Conservation (phyloP, 345 rosid species). For the Eutrema yunnanense region DNA sequence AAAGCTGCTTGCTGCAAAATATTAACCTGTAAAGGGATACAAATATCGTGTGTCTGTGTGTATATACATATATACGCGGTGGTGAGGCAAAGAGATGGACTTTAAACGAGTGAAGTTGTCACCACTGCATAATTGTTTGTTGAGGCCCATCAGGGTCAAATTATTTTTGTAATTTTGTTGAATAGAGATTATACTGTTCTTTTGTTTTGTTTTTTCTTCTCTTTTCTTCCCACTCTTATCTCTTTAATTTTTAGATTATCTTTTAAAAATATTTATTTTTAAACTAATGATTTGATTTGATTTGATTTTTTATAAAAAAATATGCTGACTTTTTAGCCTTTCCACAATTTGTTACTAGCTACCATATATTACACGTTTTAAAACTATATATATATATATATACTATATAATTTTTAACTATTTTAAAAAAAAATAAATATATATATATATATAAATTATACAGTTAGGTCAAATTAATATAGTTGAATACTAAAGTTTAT, state of each 20-base stretch:
- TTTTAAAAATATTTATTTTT: neutral
- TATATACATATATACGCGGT: neutral
- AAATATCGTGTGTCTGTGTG: slow-evolving; percentile 4
- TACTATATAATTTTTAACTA: too few relatives aligned
- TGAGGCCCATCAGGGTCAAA: slow-evolving; percentile 11
- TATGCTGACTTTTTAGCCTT: neutral
- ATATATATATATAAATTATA: neutral
- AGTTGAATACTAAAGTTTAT: neutral
- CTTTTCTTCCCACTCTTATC: neutral
- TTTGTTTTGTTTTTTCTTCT: neutral
- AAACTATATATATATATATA: neutral
- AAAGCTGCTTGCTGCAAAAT: slow-evolving; percentile 14
- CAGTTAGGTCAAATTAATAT: neutral
- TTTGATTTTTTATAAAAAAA: neutral
- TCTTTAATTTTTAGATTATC: neutral
- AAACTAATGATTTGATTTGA: neutral
- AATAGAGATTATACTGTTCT: slow-evolving; percentile 17
- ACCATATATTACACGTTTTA: neutral
- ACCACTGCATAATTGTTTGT: slow-evolving; percentile 9
- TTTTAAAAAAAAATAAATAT: too few relatives aligned
- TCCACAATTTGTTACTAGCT: neutral
- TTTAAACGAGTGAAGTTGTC: slow-evolving; percentile 2
- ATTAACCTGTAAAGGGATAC: slow-evolving; percentile 14
- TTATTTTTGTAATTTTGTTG: neutral
- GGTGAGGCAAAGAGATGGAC: neutral